Conservation (phyloP, 345 rosid species). For the Rhizophora apiculata region DNA sequence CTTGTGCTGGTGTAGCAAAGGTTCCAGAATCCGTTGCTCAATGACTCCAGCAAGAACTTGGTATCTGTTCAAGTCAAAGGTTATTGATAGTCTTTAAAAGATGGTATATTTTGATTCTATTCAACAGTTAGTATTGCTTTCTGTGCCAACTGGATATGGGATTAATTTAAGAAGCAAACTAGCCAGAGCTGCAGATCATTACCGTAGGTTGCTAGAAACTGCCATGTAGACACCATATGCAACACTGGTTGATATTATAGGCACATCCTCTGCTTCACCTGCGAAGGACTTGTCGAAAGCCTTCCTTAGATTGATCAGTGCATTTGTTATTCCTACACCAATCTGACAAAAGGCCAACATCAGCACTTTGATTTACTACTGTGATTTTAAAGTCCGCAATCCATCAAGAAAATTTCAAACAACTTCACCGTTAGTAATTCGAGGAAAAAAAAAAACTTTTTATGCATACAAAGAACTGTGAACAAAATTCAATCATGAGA, state of each 20-base stretch:
- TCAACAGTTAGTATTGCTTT: too few species aligned
- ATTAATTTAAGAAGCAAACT: too few species aligned
- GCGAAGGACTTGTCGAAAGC: conserved; percentile 61
- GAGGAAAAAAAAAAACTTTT: too few species aligned
- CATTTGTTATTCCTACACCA: conserved; percentile 84
- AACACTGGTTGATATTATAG: conserved; percentile 81
- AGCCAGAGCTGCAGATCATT: conserved; percentile 1
- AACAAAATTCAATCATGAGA: too few species aligned
- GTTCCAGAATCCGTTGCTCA: conserved; percentile 90
- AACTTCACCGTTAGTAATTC: too few species aligned
- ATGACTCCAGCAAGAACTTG: conserved; percentile 93
- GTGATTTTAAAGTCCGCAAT: too few species aligned
- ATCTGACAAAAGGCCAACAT: conserved; percentile 39
- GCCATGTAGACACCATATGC: conserved; percentile 97
- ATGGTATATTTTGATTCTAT: too few species aligned
- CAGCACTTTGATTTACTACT: background rate
- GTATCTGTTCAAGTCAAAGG: conserved; percentile 49
- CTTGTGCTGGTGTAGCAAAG: conserved; percentile 85
- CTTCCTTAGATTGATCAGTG: conserved; percentile 68
- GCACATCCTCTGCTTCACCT: conserved; percentile 74
- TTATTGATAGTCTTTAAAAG: too few species aligned
- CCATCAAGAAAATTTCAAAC: too few species aligned
- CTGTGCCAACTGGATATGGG: too few species aligned
- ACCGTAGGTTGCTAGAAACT: conserved; percentile 96
- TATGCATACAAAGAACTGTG: too few species aligned